These are phyloP conservation scores for Proliferodiscus dingleyae DNA, from an alignment of 2,329 filamentous ascomycete species.

Conservation along the genomic window DNA sequence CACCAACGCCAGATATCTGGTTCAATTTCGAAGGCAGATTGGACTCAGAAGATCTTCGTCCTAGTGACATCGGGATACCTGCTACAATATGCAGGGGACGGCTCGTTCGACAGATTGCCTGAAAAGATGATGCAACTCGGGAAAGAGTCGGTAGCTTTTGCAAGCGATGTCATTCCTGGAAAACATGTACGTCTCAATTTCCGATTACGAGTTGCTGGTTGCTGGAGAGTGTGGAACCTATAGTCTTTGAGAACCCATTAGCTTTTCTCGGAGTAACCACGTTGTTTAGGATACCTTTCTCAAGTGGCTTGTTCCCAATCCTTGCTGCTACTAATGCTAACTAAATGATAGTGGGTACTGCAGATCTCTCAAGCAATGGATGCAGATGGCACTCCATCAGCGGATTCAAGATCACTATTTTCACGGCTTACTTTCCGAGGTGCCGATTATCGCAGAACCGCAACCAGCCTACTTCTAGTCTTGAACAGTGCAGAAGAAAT, in stretches of 20 bases:
- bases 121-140: constrained; percentile 69
- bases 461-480: constrained; percentile 65
- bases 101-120: constrained; percentile 64
- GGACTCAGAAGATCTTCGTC: constrained; percentile 69
- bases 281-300: too few relatives aligned
- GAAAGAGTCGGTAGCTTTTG: constrained; percentile 74
- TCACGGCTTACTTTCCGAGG: constrained; percentile 59
- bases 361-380: constrained; percentile 66
- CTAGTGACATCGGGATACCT: constrained; percentile 65
- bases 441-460: constrained; percentile 47
- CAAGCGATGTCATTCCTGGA: constrained; percentile 73
- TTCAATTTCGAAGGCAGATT: constrained; percentile 46
- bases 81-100: constrained; percentile 68
- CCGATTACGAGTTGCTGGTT: too few relatives aligned
- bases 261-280: too few relatives aligned
- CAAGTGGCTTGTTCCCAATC: too few relatives aligned
- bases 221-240: too few relatives aligned
- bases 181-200: constrained; percentile 42
- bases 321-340: too few relatives aligned
- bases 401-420: constrained; percentile 57
- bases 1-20: constrained; percentile 31
- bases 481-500: constrained; percentile 69
- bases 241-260: too few relatives aligned
- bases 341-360: constrained; percentile 54
- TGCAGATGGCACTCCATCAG: constrained; percentile 45